A percentile compares a stretch with the other conserved stretches of the same genome.
These are phyloP conservation scores for Verticillium nonalfalfae DNA, from an alignment of 2,329 filamentous ascomycete genomes.

Conservation along the genomic window DNA sequence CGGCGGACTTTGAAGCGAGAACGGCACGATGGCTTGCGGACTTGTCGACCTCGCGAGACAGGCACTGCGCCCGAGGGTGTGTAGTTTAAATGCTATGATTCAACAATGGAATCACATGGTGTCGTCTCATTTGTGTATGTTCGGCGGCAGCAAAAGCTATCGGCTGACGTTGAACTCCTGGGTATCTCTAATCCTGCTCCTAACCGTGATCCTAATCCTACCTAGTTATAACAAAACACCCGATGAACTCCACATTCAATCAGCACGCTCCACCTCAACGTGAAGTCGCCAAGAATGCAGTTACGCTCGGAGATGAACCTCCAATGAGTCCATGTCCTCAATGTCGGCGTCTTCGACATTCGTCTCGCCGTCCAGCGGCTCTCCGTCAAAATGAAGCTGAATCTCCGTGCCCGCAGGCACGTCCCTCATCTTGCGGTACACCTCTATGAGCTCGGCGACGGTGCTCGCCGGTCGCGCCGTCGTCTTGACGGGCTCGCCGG, in stretches of 20 bases:
- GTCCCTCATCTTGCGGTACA: slow-evolving; percentile 50
- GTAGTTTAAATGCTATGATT: no score
- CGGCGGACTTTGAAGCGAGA: no score
- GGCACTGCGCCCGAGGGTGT: no score
- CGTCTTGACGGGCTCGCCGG: slow-evolving; percentile 42
- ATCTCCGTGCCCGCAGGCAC: slow-evolving; percentile 48
- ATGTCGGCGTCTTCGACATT: slow-evolving; percentile 64
- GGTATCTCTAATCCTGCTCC: neutral
- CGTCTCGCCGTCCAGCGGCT: slow-evolving; percentile 53
- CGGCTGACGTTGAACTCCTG: neutral
- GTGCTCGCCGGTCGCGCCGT: slow-evolving; percentile 48
- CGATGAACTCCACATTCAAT: neutral
- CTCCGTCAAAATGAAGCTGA: slow-evolving; percentile 69
- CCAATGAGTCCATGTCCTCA: slow-evolving; percentile 67
- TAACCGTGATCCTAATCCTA: no score
- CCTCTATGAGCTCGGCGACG: slow-evolving; percentile 54
- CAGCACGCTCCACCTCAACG: neutral
- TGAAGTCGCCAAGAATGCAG: no score
- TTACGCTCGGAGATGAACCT: slow-evolving; percentile 55
- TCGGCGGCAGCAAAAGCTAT: neutral
- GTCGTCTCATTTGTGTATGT: neutral
- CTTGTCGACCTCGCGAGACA: no score
- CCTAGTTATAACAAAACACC: neutral
- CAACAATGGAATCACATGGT: no score
- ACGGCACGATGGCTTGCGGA: no score